Base-by-base conservation (phyloP, 2,329 filamentous ascomycete species). In the Fusarium fracticaudum region DNA sequence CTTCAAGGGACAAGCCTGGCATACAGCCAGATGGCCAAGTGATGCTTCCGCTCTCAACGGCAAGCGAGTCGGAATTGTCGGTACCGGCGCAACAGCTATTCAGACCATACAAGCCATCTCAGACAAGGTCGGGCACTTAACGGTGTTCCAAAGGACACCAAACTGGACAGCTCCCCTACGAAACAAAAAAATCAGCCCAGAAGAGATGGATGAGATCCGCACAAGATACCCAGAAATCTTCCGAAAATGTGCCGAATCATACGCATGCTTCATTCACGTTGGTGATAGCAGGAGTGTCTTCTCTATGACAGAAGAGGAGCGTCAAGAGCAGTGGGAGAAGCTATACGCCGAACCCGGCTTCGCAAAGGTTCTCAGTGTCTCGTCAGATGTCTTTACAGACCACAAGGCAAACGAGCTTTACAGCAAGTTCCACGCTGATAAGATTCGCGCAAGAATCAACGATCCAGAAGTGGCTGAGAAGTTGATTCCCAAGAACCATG, bases 161-260 rank as follows among this genome's bases (percentile, higher is more conserved):
- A 77, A 77, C 29, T 77, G 65, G 57, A 66, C 73, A 9, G 50
- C 74, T 2, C 73, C 59, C 71, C 83, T 76, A 8, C 77, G 70
- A 35, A 76, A 76, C n/a, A 43, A 33, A 6, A 72, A 76, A 22
- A 76, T 76, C 15, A 69, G 37, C 5, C 62, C 60, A 2, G 64
- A 71, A 6, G 74, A 76, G 47, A 76, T 76, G 74, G 20, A 69
- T 1, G 59, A 76, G 35, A 76, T 76, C 9, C 72, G 74, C 13
- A 64, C 64, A 17, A 54, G 41, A 18, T 76, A 76, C 24, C 74
- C 74, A 10, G 67, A 75, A 35, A 76, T 77, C 37, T 76, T 76
- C 20, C 74, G 62, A 15, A 44, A 65, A 33, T 76, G 74, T 11
- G 43, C 53, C 4, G 70, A 67, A 72, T 65, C 74, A 44, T 67